A percentile compares a stretch with the other conserved stretches of the same genome.
These are phyloP conservation scores for Aegilops umbellulata DNA, from an alignment of 176 grass and related monocot species.

Conservation along the genomic window DNA sequence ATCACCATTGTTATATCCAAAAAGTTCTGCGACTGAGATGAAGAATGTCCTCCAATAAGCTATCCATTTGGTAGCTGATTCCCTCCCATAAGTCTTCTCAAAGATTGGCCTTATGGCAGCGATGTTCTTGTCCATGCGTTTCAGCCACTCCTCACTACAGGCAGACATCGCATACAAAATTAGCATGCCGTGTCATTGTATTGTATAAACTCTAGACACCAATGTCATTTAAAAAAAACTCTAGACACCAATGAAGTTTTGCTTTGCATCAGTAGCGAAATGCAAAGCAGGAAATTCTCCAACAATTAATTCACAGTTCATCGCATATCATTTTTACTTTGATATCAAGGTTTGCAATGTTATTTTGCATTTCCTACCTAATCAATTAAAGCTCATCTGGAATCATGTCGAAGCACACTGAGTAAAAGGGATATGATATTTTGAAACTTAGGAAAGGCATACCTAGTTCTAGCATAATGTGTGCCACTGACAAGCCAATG, in stretches of 20 bases:
- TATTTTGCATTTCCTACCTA: neutral
- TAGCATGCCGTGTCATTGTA: neutral
- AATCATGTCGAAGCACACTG: neutral
- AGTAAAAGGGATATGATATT: neutral
- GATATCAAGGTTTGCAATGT: neutral
- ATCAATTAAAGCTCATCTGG: neutral
- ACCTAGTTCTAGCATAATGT: slow-evolving; percentile 90
- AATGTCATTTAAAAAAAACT: neutral
- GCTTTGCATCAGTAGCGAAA: neutral
- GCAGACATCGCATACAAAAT: neutral
- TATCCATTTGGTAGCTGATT: slow-evolving; percentile 83
- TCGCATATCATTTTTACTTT: neutral
- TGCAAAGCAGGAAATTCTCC: neutral
- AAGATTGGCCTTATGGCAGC: slow-evolving; percentile 61
- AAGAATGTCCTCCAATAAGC: slow-evolving; percentile 93
- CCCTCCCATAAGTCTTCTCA: slow-evolving; percentile 87
- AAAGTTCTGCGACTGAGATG: slow-evolving; percentile 89
- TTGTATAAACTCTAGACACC: neutral
- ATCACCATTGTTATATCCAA: slow-evolving; percentile 86
- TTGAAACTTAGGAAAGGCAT: slow-evolving; percentile 19
- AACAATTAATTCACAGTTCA: neutral
- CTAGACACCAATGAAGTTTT: neutral
- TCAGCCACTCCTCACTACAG: slow-evolving; percentile 90
- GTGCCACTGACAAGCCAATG: slow-evolving; percentile 90
- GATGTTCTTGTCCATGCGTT: slow-evolving; percentile 75